These are phyloP conservation scores for Mycena galopus DNA, from an alignment of 768 basidiomycete genomes.

Conservation along the genomic window DNA sequence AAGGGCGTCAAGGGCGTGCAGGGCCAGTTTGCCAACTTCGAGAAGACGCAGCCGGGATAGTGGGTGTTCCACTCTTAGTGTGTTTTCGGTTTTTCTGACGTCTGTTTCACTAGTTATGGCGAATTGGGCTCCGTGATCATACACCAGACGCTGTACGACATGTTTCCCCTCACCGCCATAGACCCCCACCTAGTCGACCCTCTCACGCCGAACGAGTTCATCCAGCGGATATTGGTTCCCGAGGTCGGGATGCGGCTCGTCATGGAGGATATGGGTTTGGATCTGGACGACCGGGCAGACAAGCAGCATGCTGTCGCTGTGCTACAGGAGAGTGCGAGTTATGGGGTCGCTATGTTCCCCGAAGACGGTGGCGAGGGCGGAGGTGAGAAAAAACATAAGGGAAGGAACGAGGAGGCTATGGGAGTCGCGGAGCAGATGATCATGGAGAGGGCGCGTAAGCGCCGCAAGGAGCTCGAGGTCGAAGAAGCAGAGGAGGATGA, in stretches of 20 bases:
- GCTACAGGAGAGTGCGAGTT: conserved; percentile 81
- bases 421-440: conserved; percentile 65
- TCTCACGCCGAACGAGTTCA: conserved; percentile 80
- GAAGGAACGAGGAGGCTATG: conserved; percentile 45
- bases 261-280: conserved; percentile 74
- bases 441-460: conserved; percentile 66
- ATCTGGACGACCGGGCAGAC: conserved; percentile 51
- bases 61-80: conserved; percentile 57
- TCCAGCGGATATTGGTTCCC: conserved; percentile 89
- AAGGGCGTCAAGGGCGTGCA: conserved; percentile 75
- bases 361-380: conserved; percentile 61
- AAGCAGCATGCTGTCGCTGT: conserved; percentile 64
- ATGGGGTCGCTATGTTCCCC: conserved; percentile 90
- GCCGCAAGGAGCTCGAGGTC: conserved; percentile 63
- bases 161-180: conserved; percentile 77
- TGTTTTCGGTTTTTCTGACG: neutral
- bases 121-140: conserved; percentile 88
- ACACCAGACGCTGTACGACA: conserved; percentile 77
- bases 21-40: conserved; percentile 84
- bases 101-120: conserved; percentile 74
- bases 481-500: conserved; percentile 54
- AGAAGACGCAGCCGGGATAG: conserved; percentile 92
- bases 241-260: conserved; percentile 89
- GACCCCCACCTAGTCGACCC: conserved; percentile 69
- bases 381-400: conserved; percentile 38